phyloP scores from a whole-genome alignment of 169 alveolate genomes.

The Plasmodium adleri region DNA sequence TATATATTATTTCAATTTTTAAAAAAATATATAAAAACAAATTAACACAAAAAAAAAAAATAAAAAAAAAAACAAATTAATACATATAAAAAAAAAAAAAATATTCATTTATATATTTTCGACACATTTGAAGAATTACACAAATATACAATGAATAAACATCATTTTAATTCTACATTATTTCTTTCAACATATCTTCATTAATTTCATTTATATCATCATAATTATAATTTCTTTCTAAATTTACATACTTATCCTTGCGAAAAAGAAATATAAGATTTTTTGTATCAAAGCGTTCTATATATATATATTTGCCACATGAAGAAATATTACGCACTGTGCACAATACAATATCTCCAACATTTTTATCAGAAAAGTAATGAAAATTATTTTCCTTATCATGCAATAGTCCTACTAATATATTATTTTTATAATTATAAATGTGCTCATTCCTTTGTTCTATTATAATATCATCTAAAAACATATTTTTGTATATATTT shows the following conservation, averaged over 20 bases:
- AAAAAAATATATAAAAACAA: too few relatives aligned
- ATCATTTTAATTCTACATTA: constrained; percentile 1
- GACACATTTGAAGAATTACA: background rate
- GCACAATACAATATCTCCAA: constrained; percentile 67
- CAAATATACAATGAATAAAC: background rate
- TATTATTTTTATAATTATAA: constrained; percentile 73
- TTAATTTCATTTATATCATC: constrained; percentile 49
- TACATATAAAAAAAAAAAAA: background rate
- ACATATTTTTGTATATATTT: constrained; percentile 31
- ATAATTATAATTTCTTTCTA: constrained; percentile 61
- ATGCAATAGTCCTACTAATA: constrained; percentile 48
- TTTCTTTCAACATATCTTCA: constrained; percentile 26
- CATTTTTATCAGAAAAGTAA: constrained; percentile 62
- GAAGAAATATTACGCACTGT: constrained; percentile 52
- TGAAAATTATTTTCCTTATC: constrained; percentile 74
- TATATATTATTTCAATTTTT: too few relatives aligned
- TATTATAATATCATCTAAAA: constrained; percentile 8
- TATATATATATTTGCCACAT: constrained; percentile 68
- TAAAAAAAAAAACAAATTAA: background rate
- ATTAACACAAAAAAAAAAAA: background rate
- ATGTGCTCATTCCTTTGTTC: constrained; percentile 20
- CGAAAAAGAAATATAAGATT: constrained; percentile 68
- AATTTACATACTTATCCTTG: constrained; percentile 45
- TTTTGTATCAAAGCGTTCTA: constrained; percentile 47
- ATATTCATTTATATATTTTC: background rate